Conservation (phyloP, 1,139 yeast genomes). For the Kurtzmaniella natalensis region DNA sequence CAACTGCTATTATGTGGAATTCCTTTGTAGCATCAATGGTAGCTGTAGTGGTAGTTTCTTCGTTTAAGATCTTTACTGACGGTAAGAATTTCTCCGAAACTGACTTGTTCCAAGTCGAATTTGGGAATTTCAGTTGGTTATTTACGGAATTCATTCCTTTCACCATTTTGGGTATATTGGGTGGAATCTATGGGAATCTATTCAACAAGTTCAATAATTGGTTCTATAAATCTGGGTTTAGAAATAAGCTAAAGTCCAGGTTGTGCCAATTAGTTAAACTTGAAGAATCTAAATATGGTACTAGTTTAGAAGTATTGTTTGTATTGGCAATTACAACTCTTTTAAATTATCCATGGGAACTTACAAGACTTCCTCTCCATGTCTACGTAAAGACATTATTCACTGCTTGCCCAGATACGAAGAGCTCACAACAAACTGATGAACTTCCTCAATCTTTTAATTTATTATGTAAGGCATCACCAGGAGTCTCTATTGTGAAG, state of each 20-base stretch:
- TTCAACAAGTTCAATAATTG: conserved; percentile 47
- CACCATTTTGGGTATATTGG: conserved; percentile 57
- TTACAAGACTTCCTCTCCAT: conserved; percentile 53
- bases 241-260: conserved; percentile 16
- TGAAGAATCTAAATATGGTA: conserved; percentile 14
- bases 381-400: conserved; percentile 56
- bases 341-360: conserved; percentile 51
- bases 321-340: conserved; percentile 50
- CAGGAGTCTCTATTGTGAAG: conserved; percentile 27
- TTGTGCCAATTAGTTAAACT: conserved; percentile 12
- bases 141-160: conserved; percentile 67
- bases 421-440: conserved; percentile 10
- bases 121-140: conserved; percentile 71
- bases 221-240: conserved; percentile 17
- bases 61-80: conserved; percentile 56
- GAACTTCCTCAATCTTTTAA: conserved; percentile 21
- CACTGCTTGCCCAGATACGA: conserved; percentile 50
- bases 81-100: conserved; percentile 49
- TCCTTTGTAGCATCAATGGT: conserved; percentile 75
- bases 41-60: conserved; percentile 60
- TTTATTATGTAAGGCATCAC: conserved; percentile 32
- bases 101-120: conserved; percentile 59
- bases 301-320: conserved; percentile 43
- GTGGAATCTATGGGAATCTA: conserved; percentile 62
- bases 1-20: conserved; percentile 72